Percentiles rank a stretch among this genome's conserved stretches.
phyloP scores from a whole-genome alignment of 148 eudicot genomes.

The Tetragonia tetragonoides region DNA sequence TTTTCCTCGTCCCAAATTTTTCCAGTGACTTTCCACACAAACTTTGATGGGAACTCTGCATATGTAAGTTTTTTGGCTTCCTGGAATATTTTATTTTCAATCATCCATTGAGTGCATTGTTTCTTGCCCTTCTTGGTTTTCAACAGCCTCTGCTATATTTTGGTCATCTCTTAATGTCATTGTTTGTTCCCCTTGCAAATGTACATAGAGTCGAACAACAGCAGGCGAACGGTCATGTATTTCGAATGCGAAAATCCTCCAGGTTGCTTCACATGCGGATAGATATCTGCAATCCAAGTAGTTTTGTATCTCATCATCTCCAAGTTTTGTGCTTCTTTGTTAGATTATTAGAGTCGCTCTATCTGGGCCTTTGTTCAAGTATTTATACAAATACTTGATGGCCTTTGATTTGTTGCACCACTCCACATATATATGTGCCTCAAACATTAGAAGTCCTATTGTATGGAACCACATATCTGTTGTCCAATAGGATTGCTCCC shows the following conservation, averaged over 20 bases:
- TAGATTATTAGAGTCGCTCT: background rate
- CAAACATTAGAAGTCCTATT: background rate
- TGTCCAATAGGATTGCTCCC: background rate
- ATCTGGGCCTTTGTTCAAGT: background rate
- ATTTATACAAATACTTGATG: background rate
- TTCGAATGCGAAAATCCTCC: background rate
- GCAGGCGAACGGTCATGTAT: too few relatives aligned
- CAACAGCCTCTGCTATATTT: too few relatives aligned
- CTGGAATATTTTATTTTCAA: too few relatives aligned
- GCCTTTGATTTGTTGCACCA: background rate
- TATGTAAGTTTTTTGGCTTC: too few relatives aligned
- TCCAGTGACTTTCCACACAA: too few relatives aligned
- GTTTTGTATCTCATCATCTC: background rate
- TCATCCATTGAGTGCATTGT: too few relatives aligned
- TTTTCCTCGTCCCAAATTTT: too few relatives aligned
- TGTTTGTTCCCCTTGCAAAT: too few relatives aligned
- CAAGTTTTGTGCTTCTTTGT: background rate
- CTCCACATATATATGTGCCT: background rate
- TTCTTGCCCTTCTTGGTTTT: too few relatives aligned
- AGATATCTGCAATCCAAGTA: background rate
- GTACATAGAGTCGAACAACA: too few relatives aligned
- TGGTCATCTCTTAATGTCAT: too few relatives aligned
- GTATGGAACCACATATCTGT: background rate
- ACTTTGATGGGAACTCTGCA: too few relatives aligned
- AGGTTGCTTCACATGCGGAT: background rate